phyloP scores from a whole-genome alignment of 1,139 yeast genomes.

The Kodamaea sp. region DNA sequence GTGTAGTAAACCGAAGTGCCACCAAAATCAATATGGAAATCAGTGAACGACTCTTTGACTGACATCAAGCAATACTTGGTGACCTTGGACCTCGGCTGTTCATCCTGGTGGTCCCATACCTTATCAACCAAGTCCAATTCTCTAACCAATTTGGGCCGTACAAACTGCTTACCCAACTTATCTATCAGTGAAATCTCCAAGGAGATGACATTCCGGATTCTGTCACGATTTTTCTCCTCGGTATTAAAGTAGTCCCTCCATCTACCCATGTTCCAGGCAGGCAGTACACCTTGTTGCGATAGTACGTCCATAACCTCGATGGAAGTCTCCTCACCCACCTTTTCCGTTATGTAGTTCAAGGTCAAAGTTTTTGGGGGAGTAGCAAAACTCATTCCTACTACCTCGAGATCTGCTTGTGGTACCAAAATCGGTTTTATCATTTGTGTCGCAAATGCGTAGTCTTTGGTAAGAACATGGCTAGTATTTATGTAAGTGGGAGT shows the following conservation, averaged over 20 bases:
- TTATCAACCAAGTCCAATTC: slow-evolving; percentile 69
- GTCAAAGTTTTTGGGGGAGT: slow-evolving; percentile 37
- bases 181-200: slow-evolving; percentile 68
- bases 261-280: slow-evolving; percentile 68
- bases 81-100: slow-evolving; percentile 60
- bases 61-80: slow-evolving; percentile 88
- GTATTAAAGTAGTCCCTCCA: slow-evolving; percentile 76
- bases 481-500: slow-evolving; percentile 5
- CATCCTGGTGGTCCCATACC: slow-evolving; percentile 51
- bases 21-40: slow-evolving; percentile 89
- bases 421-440: slow-evolving; percentile 33
- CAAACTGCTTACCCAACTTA: slow-evolving; percentile 49
- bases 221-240: slow-evolving; percentile 49
- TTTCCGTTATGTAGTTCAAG: slow-evolving; percentile 57
- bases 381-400: slow-evolving; percentile 44
- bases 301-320: slow-evolving; percentile 91
- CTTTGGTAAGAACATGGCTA: slow-evolving; percentile 27
- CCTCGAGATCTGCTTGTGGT: slow-evolving; percentile 29
- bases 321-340: slow-evolving; percentile 62
- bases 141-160: slow-evolving; percentile 67
- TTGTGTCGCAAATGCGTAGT: slow-evolving; percentile 31
- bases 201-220: slow-evolving; percentile 78
- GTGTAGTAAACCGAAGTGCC: slow-evolving; percentile 93
- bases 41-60: slow-evolving; percentile 77
- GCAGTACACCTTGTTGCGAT: slow-evolving; percentile 64